phyloP scores from a whole-genome alignment of 495 filamentous ascomycete genomes.

The Trichoderma gamsii region DNA sequence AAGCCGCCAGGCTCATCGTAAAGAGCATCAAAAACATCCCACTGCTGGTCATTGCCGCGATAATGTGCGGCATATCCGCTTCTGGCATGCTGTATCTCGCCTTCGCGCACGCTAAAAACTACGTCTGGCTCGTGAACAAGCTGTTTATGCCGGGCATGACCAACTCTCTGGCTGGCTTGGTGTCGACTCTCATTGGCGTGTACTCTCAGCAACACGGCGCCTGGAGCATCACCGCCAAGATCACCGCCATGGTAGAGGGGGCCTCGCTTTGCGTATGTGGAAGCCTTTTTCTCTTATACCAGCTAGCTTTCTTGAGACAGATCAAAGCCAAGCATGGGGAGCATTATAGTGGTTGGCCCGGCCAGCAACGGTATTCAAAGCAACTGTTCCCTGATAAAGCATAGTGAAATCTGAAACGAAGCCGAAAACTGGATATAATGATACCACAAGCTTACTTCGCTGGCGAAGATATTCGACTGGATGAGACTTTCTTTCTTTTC shows the following conservation, averaged over 20 bases:
- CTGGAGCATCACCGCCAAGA: conserved; percentile 30
- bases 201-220: conserved; percentile 41
- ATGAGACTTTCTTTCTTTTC: background rate
- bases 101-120: conserved; percentile 25
- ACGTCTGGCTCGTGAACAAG: conserved; percentile 40
- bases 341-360: conserved; percentile 1
- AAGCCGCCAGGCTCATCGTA: background rate
- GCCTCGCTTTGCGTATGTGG: background rate
- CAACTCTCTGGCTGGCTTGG: conserved; percentile 42
- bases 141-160: conserved; percentile 38
- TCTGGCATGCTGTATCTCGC: background rate
- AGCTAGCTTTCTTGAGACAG: background rate
- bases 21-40: conserved; percentile 11
- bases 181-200: conserved; percentile 44
- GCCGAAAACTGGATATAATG: background rate
- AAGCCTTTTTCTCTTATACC: background rate
- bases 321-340: background rate
- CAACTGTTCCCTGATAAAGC: background rate
- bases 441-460: background rate
- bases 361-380: background rate
- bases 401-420: background rate
- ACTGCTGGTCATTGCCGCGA: background rate
- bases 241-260: background rate
- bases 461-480: background rate
- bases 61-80: background rate